phyloP scores from a whole-genome alignment of 495 filamentous ascomycete species.

The Penicillium coprophilum region DNA sequence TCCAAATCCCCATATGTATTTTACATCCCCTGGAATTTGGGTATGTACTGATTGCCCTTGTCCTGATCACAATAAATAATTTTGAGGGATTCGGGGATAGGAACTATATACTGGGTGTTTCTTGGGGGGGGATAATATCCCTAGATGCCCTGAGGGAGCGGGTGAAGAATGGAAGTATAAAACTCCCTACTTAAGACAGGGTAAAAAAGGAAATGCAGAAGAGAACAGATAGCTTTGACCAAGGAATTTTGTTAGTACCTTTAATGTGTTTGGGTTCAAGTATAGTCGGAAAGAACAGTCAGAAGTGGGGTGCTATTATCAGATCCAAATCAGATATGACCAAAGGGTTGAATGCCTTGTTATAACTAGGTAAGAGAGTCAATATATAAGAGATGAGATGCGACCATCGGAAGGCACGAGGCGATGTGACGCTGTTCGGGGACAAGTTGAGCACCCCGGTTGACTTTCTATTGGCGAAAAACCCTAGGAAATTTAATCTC shows the following conservation, averaged over 20 bases:
- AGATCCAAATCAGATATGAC: background rate
- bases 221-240: background rate
- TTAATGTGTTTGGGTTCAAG: background rate
- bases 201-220: slow-evolving; percentile 8
- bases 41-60: slow-evolving; percentile 14
- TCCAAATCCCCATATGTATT: slow-evolving; percentile 9
- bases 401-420: slow-evolving; percentile 39
- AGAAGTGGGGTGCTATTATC: slow-evolving; percentile 1
- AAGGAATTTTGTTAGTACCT: too few relatives aligned
- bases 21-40: slow-evolving; percentile 27
- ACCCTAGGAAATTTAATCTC: slow-evolving; percentile 3
- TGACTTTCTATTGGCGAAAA: slow-evolving; percentile 8
- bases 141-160: slow-evolving; percentile 13
- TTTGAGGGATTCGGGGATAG: slow-evolving; percentile 5
- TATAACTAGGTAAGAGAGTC: background rate
- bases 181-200: slow-evolving; percentile 15
- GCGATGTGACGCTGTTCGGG: slow-evolving; percentile 37
- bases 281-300: background rate
- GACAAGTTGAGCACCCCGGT: slow-evolving; percentile 20
- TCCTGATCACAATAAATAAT: background rate
- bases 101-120: slow-evolving; percentile 8
- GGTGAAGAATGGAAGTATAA: slow-evolving; percentile 15
- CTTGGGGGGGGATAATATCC: slow-evolving; percentile 14
- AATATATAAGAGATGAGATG: slow-evolving; percentile 22
- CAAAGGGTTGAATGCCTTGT: background rate